Conservation (phyloP, 192 early-diverging fungal species). For the Geranomyces michiganensis region DNA sequence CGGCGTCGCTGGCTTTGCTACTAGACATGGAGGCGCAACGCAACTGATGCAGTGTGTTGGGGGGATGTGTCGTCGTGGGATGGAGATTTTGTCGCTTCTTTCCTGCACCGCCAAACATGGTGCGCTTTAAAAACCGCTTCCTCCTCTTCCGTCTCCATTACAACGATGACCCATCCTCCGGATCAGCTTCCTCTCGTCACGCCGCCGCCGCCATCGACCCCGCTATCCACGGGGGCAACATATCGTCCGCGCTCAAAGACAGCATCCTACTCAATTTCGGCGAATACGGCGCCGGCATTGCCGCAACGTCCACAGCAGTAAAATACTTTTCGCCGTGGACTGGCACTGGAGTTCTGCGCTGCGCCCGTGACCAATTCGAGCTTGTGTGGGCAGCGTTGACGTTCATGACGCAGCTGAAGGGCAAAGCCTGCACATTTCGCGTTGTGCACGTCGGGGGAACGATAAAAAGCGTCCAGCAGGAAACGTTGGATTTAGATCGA, state of each 20-base stretch:
- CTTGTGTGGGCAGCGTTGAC: constrained; percentile 36
- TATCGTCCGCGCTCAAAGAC: constrained; percentile 23
- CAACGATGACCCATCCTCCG: background rate
- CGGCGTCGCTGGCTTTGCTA: too few relatives aligned
- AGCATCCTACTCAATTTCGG: constrained; percentile 27
- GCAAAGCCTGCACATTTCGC: constrained; percentile 16
- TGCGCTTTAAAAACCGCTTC: constrained; percentile 41
- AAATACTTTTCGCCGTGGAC: constrained; percentile 41
- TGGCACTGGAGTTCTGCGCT: constrained; percentile 31
- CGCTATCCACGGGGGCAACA: background rate
- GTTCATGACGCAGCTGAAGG: constrained; percentile 24
- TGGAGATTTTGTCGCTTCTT: too few relatives aligned
- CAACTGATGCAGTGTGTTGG: too few relatives aligned
- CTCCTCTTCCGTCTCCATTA: constrained; percentile 32
- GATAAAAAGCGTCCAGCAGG: constrained; percentile 35
- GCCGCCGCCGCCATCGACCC: background rate
- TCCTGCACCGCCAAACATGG: constrained; percentile 24
- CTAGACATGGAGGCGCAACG: too few relatives aligned
- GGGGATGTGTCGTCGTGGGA: too few relatives aligned
- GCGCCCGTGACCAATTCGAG: constrained; percentile 22
- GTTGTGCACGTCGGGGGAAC: constrained; percentile 38
- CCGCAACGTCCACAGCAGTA: constrained; percentile 15
- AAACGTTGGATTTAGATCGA: constrained; percentile 6
- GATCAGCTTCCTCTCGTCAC: too few relatives aligned
- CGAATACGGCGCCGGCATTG: constrained; percentile 21